phyloP scores from a whole-genome alignment of 2,329 filamentous ascomycete species.

The Fonsecaea monophora region DNA sequence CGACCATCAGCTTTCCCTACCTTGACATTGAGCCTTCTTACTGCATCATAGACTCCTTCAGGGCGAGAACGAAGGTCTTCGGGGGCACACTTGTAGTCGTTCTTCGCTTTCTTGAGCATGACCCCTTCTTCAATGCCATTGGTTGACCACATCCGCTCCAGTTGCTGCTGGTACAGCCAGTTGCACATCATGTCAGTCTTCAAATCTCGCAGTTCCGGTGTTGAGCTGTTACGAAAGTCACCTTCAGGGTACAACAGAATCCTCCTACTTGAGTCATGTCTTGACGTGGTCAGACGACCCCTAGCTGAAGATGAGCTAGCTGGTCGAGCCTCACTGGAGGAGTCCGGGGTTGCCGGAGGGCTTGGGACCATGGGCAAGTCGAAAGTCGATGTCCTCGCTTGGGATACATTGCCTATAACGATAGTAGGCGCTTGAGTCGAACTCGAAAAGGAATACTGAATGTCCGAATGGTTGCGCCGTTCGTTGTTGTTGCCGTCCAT shows the following conservation, averaged over 20 bases:
- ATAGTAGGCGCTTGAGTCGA: conserved; percentile 9
- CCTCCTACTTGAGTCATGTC: conserved; percentile 9
- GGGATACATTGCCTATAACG: conserved; percentile 4
- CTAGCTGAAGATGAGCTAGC: conserved; percentile 10
- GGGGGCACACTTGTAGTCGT: conserved; percentile 61
- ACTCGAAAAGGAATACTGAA: background rate
- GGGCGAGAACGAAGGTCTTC: conserved; percentile 54
- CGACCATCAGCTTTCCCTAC: conserved; percentile 45
- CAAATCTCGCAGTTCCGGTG: conserved; percentile 29
- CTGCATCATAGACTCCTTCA: conserved; percentile 59
- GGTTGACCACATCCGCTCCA: conserved; percentile 61
- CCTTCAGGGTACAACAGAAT: conserved; percentile 24
- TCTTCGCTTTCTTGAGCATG: conserved; percentile 60
- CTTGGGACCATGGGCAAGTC: conserved; percentile 10
- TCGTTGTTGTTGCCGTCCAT: conserved; percentile 9
- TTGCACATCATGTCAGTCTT: conserved; percentile 69
- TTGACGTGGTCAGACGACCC: conserved; percentile 6
- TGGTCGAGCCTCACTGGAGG: conserved; percentile 3
- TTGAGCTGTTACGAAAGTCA: conserved; percentile 34
- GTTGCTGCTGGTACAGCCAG: conserved; percentile 68
- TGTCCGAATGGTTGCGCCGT: background rate
- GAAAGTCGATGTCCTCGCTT: conserved; percentile 13
- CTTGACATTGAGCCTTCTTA: conserved; percentile 60
- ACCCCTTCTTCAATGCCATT: conserved; percentile 61
- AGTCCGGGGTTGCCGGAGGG: conserved; percentile 13